Evolutionary conservation across 139 green algal species (phyloP), one percentile per base, ranked within the genome.

Genomic region (Pedinophyceae sp.): DNA sequence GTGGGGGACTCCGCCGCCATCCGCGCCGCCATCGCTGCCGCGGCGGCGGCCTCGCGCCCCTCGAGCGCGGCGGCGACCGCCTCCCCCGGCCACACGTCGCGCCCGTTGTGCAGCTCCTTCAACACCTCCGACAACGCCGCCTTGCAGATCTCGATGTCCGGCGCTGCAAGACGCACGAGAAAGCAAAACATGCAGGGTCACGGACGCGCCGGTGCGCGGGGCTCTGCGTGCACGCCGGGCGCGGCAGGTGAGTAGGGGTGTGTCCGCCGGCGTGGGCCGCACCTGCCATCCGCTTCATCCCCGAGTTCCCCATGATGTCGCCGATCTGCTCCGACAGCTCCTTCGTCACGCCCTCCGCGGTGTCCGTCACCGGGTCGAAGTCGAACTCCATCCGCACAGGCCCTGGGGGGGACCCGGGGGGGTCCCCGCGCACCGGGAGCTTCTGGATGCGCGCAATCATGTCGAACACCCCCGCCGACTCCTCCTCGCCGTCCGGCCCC

Each of bases 291-390:
- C 34, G 10, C 7, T 13, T 19, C 34, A 43, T 43, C 34, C 34
- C n/a, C n/a, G n/a, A n/a, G n/a, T n/a, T 43, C 34, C 10, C 34
- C 34, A 19, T 43, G 7, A 19, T 43, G 34, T 19, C 7, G 10
- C 13, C 10, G 10, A 43, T 7, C 34, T 96, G 88, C 40, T 86
- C 62, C 57, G 96, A 88, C 89, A 97, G 96, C 66, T 97, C 89
- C 24, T 49, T 64, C 0, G 89, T 87, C 30, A 97, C 87, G 54
- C 62, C 78, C 18, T 82, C 69, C 0, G 83, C 76, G 0, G 81
- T 94, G 68, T 97, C 89, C 26, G 68, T 68, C 0, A 43, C 55
- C 58, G 84, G 58, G 48, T 94, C 80, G 71, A 95, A 97, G 3
- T 78, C 79, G 72, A 97, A 97, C 61, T 94, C 84, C 4, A 97